Base-by-base conservation (phyloP, 306 rosid genomes). In the Begonia loranthoides region DNA sequence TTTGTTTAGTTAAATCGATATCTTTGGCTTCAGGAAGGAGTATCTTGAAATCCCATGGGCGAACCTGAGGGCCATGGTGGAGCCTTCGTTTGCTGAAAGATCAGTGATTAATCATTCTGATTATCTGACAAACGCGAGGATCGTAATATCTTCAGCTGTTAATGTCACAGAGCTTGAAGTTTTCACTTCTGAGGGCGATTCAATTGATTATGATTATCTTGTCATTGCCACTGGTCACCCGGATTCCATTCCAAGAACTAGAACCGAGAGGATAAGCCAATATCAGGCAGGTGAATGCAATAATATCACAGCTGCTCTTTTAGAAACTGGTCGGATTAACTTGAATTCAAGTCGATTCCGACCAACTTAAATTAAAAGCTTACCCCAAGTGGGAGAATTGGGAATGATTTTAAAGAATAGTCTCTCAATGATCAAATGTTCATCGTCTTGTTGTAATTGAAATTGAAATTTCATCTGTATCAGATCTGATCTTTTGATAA, bases 201-300 rank as follows among this genome's bases (percentile, higher is more conserved):
- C 64, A n/a, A 12, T 75, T 63, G 50, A 61, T 7, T 75, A 75
- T 9, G 76, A 75, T 45, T 75, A 66, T 44, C 71, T 75, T 54
- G 73, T 75, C 46, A 59, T 75, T 56, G 76, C 80, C 55, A 70
- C 76, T 13, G 80, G 80, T 49, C 76, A 75, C 56, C 15, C 14
- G 40, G 70, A 70, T 19, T 11, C 62, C 21, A 16, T 70, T 63
- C 80, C 80, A 51, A 52, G 6, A 57, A 63, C 62, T 50, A 63
- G 57, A 67, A 54, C 54, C 14, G 76, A 70, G 56, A 70, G 76
- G 68, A 59, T 75, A 38, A 15, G 38, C 22, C 68, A 75, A 47
- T 75, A 70, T 47, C 36, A 58, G 55, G 62, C 58, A 62, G 76
- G 80, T 75, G 45, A 73, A 28, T 15, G 22, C 60, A 10, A 14